A percentile compares a stretch with the other conserved stretches of the same genome.
Conservation (phyloP, 176 grass and related monocot genomes). For the Raddia guianensis region DNA sequence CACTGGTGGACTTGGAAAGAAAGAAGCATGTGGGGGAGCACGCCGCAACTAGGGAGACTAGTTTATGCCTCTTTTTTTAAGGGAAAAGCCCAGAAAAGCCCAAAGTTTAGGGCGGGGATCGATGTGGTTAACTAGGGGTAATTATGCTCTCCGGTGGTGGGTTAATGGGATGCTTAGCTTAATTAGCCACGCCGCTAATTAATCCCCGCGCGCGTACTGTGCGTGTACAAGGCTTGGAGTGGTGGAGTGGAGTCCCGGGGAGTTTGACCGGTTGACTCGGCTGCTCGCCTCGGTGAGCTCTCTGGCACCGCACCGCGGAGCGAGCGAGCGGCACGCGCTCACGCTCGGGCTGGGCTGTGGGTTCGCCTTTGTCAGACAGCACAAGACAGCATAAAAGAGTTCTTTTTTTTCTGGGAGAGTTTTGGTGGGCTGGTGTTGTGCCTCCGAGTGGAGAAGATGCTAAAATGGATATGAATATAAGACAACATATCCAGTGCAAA, state of each 20-base stretch:
- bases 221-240: conserved; percentile 26
- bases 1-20: conserved; percentile 37
- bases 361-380: not conserved
- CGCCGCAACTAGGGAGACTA: conserved; percentile 65
- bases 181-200: conserved; percentile 27
- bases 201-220: conserved; percentile 15
- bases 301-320: not conserved
- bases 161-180: not conserved
- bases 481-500: too few relatives aligned
- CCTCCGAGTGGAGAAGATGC: not conserved
- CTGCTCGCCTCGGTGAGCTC: not conserved
- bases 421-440: not conserved
- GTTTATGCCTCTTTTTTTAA: conserved; percentile 52
- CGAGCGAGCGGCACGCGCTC: conserved; percentile 16
- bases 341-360: not conserved
- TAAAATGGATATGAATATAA: not conserved
- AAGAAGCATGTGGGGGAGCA: conserved; percentile 71
- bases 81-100: conserved; percentile 36
- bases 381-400: not conserved
- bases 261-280: conserved; percentile 31
- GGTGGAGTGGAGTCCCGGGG: too few relatives aligned
- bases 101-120: conserved; percentile 54
- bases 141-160: conserved; percentile 19
- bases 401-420: too few relatives aligned
- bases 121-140: conserved; percentile 10